A percentile compares a stretch with the other conserved stretches of the same genome.
Evolutionary conservation across 176 grass and related monocot species (phyloP).

Genomic region (Olyra latifolia): DNA sequence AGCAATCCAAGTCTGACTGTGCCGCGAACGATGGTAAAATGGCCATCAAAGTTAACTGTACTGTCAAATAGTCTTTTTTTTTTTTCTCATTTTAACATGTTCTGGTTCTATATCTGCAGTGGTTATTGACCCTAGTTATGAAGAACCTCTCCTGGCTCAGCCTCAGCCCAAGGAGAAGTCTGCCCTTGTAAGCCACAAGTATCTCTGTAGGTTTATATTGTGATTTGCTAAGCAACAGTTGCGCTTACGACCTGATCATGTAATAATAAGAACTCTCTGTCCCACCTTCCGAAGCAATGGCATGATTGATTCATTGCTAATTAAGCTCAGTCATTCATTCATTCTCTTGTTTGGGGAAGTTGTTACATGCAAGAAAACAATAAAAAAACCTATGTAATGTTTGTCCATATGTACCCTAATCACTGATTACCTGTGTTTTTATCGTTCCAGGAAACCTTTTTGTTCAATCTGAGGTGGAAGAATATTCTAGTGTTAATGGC

Average conservation of each 20-base stretch:
- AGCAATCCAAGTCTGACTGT: constrained; percentile 35
- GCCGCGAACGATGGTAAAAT: constrained; percentile 26
- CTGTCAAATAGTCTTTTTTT: neutral
- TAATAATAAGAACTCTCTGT: constrained; percentile 9
- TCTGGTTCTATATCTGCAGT: constrained; percentile 41
- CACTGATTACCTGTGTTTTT: constrained; percentile 5
- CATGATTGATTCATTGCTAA: constrained; percentile 15
- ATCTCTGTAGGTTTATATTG: neutral
- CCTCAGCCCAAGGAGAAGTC: constrained; percentile 55
- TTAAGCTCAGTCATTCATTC: neutral
- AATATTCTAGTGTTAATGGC: constrained; percentile 65
- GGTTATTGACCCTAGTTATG: constrained; percentile 42
- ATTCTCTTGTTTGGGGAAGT: neutral
- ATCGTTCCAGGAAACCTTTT: constrained; percentile 61
- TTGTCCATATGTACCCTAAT: constrained; percentile 5
- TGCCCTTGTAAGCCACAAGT: constrained; percentile 47
- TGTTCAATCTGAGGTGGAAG: constrained; percentile 90
- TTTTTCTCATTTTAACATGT: constrained; percentile 10
- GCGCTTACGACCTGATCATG: neutral
- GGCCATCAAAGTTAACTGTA: neutral
- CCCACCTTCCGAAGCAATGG: neutral
- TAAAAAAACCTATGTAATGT: neutral
- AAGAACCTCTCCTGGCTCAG: constrained; percentile 65
- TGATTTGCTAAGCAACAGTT: neutral
- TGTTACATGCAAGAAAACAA: constrained; percentile 11